Evolutionary conservation across 2,329 filamentous ascomycete species (phyloP).

Genomic region (Talaromyces sp.): DNA sequence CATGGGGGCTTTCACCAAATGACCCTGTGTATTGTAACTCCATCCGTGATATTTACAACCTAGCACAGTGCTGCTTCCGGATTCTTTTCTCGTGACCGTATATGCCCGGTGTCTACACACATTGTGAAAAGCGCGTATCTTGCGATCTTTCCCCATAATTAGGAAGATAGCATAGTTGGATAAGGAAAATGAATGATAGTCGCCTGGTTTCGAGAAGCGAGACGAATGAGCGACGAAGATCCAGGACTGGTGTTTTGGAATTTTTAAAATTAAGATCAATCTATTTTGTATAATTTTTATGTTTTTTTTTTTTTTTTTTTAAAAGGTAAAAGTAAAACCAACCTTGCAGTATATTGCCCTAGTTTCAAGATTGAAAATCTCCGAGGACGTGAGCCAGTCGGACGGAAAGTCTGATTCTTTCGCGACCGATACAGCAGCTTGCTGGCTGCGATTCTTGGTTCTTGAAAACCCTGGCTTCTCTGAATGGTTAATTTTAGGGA

Average conservation of each 20-base stretch:
- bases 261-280: background rate
- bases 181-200: slow-evolving; percentile 53
- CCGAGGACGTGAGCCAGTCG: slow-evolving; percentile 33
- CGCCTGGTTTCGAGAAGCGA: slow-evolving; percentile 32
- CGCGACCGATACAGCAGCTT: slow-evolving; percentile 17
- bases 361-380: slow-evolving; percentile 44
- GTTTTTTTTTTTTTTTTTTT: background rate
- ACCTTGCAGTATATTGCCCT: slow-evolving; percentile 48
- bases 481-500: background rate
- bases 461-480: background rate
- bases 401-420: slow-evolving; percentile 39
- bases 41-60: slow-evolving; percentile 60
- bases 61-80: slow-evolving; percentile 49
- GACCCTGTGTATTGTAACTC: slow-evolving; percentile 55
- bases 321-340: slow-evolving; percentile 4
- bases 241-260: slow-evolving; percentile 23
- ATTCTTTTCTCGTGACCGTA: slow-evolving; percentile 49
- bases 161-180: slow-evolving; percentile 56
- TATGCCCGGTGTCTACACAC: slow-evolving; percentile 59
- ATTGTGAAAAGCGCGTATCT: slow-evolving; percentile 58
- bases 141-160: slow-evolving; percentile 44
- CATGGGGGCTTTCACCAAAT: slow-evolving; percentile 55
- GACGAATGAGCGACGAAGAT: slow-evolving; percentile 33
- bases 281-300: background rate
- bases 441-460: background rate